phyloP scores from a whole-genome alignment of 2,329 filamentous ascomycete species.

The Monosporascus sp. region DNA sequence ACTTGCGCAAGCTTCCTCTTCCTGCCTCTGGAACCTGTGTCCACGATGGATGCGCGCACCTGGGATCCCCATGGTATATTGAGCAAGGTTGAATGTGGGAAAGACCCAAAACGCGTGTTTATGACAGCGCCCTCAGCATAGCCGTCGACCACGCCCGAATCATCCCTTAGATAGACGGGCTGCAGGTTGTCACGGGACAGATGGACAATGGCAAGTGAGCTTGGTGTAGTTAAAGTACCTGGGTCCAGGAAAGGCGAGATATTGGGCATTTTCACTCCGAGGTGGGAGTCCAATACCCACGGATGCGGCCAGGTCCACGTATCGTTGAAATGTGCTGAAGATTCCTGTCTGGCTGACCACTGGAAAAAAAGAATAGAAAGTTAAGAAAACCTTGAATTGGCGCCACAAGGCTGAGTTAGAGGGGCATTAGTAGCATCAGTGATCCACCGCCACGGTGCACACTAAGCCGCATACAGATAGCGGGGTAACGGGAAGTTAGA shows the following conservation, averaged over 20 bases:
- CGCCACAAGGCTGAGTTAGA: background rate
- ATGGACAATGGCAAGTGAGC: conserved; percentile 76
- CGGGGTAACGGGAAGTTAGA: background rate
- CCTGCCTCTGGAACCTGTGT: conserved; percentile 82
- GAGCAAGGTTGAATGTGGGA: conserved; percentile 73
- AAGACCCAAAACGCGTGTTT: conserved; percentile 92
- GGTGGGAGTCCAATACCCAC: background rate
- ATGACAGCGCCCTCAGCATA: conserved; percentile 73
- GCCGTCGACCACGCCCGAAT: conserved; percentile 59
- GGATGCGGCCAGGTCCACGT: background rate
- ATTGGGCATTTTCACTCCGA: conserved; percentile 26
- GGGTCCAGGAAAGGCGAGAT: conserved; percentile 76
- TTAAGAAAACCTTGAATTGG: too few relatives aligned
- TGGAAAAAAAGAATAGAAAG: too few relatives aligned
- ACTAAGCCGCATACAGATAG: background rate
- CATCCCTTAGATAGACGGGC: conserved; percentile 63
- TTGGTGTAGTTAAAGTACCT: conserved; percentile 52
- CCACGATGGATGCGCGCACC: conserved; percentile 80
- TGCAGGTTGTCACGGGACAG: conserved; percentile 82
- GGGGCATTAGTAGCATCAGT: background rate
- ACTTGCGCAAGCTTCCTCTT: conserved; percentile 50
- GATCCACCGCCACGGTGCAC: background rate
- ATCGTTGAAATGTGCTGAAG: background rate
- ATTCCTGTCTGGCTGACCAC: background rate
- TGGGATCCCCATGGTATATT: conserved; percentile 86